A percentile compares a stretch with the other conserved stretches of the same genome.
Evolutionary conservation across 2,329 filamentous ascomycete species (phyloP).

Genomic region (Pseudogymnoascus sp.): DNA sequence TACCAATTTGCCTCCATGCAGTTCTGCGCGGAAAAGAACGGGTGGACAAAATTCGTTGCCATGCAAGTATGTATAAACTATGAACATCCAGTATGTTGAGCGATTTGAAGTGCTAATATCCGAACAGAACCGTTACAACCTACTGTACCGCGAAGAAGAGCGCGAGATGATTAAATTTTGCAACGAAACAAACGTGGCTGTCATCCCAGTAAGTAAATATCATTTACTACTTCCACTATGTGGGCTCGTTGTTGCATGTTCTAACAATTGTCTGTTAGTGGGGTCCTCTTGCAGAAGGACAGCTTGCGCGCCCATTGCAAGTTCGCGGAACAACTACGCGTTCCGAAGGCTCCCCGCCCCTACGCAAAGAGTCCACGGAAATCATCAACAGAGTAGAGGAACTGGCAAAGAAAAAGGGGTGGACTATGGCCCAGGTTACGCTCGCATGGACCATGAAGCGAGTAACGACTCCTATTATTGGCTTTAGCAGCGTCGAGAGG

Average conservation of each 20-base stretch:
- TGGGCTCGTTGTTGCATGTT: background rate
- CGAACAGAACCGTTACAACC: constrained; percentile 46
- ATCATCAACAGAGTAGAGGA: constrained; percentile 51
- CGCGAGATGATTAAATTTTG: constrained; percentile 39
- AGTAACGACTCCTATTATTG: constrained; percentile 45
- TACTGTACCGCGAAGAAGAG: constrained; percentile 53
- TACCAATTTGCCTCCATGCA: constrained; percentile 46
- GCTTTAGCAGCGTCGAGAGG: constrained; percentile 42
- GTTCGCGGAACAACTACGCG: constrained; percentile 21
- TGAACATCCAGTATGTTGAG: background rate
- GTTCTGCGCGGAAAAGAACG: constrained; percentile 43
- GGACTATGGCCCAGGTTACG: constrained; percentile 52
- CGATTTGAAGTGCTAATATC: background rate
- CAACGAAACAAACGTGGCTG: constrained; percentile 36
- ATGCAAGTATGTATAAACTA: constrained; percentile 32
- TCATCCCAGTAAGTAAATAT: constrained; percentile 29
- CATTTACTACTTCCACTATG: constrained; percentile 1
- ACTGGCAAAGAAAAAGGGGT: constrained; percentile 48
- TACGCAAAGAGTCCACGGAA: constrained; percentile 24
- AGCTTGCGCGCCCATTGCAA: constrained; percentile 27
- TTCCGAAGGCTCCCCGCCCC: constrained; percentile 11
- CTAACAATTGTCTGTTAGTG: constrained; percentile 19
- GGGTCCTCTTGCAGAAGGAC: constrained; percentile 30
- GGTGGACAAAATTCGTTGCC: constrained; percentile 50
- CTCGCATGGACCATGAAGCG: constrained; percentile 47